These are phyloP conservation scores for Cucumis melo DNA, from an alignment of 306 rosid genomes.

Conservation along the genomic window DNA sequence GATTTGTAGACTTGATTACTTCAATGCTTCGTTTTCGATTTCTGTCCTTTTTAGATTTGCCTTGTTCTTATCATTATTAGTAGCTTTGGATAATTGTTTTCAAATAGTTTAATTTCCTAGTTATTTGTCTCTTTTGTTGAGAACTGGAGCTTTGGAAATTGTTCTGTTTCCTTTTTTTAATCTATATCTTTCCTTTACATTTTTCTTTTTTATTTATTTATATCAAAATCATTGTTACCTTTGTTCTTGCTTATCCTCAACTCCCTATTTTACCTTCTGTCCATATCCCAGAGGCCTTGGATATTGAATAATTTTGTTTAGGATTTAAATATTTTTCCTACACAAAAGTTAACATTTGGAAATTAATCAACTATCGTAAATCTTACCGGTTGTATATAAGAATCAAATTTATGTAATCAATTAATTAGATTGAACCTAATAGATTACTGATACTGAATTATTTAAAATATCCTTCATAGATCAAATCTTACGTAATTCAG, in stretches of 20 bases:
- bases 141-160: background rate
- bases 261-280: background rate
- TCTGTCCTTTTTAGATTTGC: background rate
- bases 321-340: background rate
- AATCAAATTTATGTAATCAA: background rate
- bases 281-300: background rate
- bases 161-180: background rate
- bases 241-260: background rate
- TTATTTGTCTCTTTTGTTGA: background rate
- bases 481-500: background rate
- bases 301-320: background rate
- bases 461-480: background rate
- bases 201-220: too few species aligned
- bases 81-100: background rate
- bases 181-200: background rate
- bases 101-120: background rate
- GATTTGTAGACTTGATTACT: background rate
- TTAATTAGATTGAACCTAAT: background rate
- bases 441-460: background rate
- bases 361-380: background rate
- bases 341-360: background rate
- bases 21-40: background rate
- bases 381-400: background rate
- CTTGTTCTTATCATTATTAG: background rate
- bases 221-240: background rate